These are phyloP conservation scores for Penicillium ochrochloron DNA, from an alignment of 495 filamentous ascomycete species.

Conservation along the genomic window DNA sequence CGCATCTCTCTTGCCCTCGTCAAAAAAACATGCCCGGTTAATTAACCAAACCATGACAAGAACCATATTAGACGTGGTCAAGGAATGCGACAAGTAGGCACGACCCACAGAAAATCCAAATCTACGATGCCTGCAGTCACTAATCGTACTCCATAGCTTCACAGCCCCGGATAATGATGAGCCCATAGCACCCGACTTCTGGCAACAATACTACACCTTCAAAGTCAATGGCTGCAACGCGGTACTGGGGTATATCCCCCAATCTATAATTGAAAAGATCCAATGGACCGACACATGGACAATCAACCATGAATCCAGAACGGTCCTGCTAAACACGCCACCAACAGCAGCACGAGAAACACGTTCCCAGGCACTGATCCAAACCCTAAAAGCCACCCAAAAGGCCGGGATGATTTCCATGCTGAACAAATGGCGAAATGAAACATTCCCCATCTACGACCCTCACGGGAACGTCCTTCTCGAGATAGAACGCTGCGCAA, in stretches of 20 bases:
- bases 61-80: not conserved
- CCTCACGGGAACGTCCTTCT: not conserved
- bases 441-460: not conserved
- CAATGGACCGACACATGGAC: not conserved
- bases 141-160: not conserved
- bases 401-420: not conserved
- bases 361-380: not conserved
- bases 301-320: not conserved
- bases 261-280: not conserved
- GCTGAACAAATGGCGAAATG: not conserved
- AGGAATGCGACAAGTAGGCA: slow-evolving; percentile 8
- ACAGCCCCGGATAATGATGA: not conserved
- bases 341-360: not conserved
- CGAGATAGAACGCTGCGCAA: not conserved
- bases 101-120: not conserved
- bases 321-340: not conserved
- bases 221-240: not conserved
- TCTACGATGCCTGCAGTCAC: not conserved
- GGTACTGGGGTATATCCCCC: not conserved
- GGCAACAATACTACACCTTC: not conserved
- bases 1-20: not conserved
- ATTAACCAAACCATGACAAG: not conserved
- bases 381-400: slow-evolving; percentile 4
- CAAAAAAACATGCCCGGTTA: not conserved
- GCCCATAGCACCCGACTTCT: not conserved